Base-by-base conservation (phyloP, 257 asterid species). In the Solanum stenotomum region DNA sequence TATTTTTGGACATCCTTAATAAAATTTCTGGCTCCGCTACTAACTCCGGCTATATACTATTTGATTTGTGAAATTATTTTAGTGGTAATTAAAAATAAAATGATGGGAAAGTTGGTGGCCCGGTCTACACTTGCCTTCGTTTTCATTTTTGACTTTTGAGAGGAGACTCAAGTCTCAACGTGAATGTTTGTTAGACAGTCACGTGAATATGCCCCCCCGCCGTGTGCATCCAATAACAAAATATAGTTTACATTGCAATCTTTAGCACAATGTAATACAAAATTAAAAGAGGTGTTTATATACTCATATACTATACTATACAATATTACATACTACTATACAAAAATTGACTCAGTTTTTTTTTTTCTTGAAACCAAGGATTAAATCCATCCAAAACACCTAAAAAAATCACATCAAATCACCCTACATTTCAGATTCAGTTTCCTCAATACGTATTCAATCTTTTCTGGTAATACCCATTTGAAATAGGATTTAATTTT, bases 161-260 rank as follows among this genome's bases (percentile, higher is more conserved):
- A 86, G 71, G 88, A 74, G 87, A 81, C 46, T 44, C 18, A 10
- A 35, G 40, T 33, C 91, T 87, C 91, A 75, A 91, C 90, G 91
- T 90, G 95, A 93, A 94, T 92, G 92, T 93, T 91, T 89, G 91
- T 89, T 90, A 71, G 46, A 67, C 89, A 88, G 93, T 92, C 95
- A 92, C 93, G 93, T 91, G 94, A 90, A 90, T 76, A 72, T 49
- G 15, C 8, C 2, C 5, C 68, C 27, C 25, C 25, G 10, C 12
- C 27, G 25, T 59, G 27, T 59, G 27, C 67, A 59, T 59, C 68
- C 13, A 61, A 61, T 61, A 59, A 61, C 27, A 10, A 61, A 23
- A 61, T 61, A 61, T 61, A 22, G 0, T 4, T 8, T 23, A 23
- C 14, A 4, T 63, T 63, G 6, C 29, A 10, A 23, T 63, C 29